Evolutionary conservation across 202 grass and related monocot genomes (phyloP), one percentile per base, ranked within the genome.

Genomic region (Panicum virgatum): DNA sequence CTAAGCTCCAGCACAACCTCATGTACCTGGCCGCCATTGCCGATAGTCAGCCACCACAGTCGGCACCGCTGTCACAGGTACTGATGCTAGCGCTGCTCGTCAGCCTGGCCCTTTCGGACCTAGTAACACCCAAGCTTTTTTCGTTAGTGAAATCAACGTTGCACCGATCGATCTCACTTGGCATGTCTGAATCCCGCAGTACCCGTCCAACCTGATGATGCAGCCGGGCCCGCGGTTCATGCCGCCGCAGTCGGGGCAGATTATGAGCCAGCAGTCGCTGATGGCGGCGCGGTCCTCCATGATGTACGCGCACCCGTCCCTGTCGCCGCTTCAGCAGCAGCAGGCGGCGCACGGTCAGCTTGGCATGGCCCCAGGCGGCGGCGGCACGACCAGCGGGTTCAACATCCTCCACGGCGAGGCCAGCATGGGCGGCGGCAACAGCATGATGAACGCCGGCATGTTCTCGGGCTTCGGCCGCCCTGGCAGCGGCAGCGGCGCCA

Each of bases 21-120:
- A 99, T 99, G 96, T 99, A 99, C 84, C 91, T 99, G 44, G 96
- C 96, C 0, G 96, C 96, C 54, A 99, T 99, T 63, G 96, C 96
- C 3, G 96, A 99, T 83, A 99, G 89, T 78, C 96, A 99, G 87
- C 90, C 93, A 32, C 90, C 93, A 7, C 96, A 99, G 90, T 81
- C 88, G 27, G 78, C 96, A 2, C 84, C 91, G 0, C 56, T 99
- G 18, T 90, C 89, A 6, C 96, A 96, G 93, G 96, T 97, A 51
- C 15, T 64, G n/a, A 4, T 51, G 34, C n/a, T n/a, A n/a, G n/a
- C n/a, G n/a, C n/a, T 51, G 34, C 9, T 77, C 13, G 47, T 70
- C 58, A 16, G 16, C 46, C n/a, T 56, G 16, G 48, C 8, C 51
- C 67, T 42, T 60, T 12, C 4, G 5, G 7, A n/a, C 9, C 44